Evolutionary conservation across 2,329 filamentous ascomycete genomes (phyloP).

Genomic region (Ophiostoma quercus): DNA sequence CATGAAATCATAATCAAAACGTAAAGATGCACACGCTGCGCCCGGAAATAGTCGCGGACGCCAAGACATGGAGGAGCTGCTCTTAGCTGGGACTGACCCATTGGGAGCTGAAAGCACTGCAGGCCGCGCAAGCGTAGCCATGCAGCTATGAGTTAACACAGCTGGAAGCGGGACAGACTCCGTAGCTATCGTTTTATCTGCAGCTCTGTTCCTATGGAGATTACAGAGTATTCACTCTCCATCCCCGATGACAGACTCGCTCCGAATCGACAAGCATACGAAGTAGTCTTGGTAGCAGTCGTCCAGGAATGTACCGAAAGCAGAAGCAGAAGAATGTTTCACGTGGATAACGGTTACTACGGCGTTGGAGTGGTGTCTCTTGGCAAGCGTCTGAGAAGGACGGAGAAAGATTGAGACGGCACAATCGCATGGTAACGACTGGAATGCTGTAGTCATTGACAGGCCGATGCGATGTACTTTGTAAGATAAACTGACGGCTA

Average conservation of each 20-base stretch:
- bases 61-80: neutral
- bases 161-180: neutral
- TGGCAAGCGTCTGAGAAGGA: too few relatives aligned
- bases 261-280: too few relatives aligned
- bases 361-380: neutral
- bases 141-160: neutral
- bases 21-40: neutral
- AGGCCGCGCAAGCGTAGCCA: neutral
- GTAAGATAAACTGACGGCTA: neutral
- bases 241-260: too few relatives aligned
- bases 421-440: neutral
- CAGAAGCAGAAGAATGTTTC: slow-evolving; percentile 14
- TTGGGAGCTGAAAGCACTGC: neutral
- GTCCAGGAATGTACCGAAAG: neutral
- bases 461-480: neutral
- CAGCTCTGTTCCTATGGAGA: neutral
- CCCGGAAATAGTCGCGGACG: neutral
- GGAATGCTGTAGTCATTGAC: slow-evolving; percentile 1
- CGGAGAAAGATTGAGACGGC: too few relatives aligned
- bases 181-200: neutral
- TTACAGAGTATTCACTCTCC: neutral
- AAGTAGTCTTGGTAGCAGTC: neutral
- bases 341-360: slow-evolving; percentile 10
- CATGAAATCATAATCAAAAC: neutral
- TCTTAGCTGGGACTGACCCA: neutral